phyloP scores from a whole-genome alignment of 805 yeast genomes.

The Wickerhamiella brachini region DNA sequence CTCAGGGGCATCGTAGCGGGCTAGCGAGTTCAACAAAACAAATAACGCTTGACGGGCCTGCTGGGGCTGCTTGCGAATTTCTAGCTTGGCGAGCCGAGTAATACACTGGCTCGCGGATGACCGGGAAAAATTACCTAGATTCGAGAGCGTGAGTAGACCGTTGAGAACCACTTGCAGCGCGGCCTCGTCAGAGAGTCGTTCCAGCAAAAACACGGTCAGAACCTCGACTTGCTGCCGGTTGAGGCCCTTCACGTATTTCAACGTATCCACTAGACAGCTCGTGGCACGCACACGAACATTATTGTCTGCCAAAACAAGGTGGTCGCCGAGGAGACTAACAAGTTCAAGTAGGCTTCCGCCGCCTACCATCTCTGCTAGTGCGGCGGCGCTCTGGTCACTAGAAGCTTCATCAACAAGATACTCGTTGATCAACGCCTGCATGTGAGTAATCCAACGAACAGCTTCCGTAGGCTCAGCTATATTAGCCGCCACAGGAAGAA shows the following conservation, averaged over 20 bases:
- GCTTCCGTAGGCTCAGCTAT: neutral
- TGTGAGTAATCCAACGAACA: constrained; percentile 1
- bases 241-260: constrained; percentile 25
- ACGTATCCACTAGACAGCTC: constrained; percentile 29
- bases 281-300: constrained; percentile 34
- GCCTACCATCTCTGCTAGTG: constrained; percentile 4
- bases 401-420: constrained; percentile 14
- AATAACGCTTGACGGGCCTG: constrained; percentile 42
- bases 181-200: constrained; percentile 53
- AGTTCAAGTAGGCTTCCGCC: constrained; percentile 20
- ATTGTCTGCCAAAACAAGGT: constrained; percentile 47
- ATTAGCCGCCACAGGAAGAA: neutral
- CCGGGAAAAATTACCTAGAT: constrained; percentile 34
- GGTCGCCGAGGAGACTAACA: constrained; percentile 45
- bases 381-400: neutral
- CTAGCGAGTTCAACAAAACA: constrained; percentile 26
- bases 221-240: constrained; percentile 25
- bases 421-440: constrained; percentile 16
- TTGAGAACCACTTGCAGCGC: constrained; percentile 38
- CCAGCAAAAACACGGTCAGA: constrained; percentile 37
- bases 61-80: constrained; percentile 20
- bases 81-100: constrained; percentile 17
- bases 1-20: constrained; percentile 5
- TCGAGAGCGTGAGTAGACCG: constrained; percentile 40
- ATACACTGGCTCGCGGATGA: constrained; percentile 26